Conservation (phyloP, 352 stramenopile species). For the Pythium plurisporium region DNA sequence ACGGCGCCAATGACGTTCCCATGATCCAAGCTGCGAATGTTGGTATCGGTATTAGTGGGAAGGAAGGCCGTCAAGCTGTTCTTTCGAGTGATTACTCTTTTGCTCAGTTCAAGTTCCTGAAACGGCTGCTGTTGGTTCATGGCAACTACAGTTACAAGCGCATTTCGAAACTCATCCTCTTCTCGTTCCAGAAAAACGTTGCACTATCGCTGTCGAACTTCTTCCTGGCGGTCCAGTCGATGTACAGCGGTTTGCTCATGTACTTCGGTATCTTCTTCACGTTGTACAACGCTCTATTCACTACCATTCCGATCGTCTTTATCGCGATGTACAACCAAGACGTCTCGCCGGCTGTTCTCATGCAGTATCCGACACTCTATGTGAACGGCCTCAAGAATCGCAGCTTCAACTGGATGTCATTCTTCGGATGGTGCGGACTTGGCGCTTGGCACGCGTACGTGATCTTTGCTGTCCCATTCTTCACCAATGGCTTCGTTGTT, state of each 20-base stretch:
- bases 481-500: conserved; percentile 75
- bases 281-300: conserved; percentile 88
- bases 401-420: conserved; percentile 88
- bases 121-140: conserved; percentile 69
- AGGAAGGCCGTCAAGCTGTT: conserved; percentile 97
- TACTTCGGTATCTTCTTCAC: conserved; percentile 90
- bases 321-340: conserved; percentile 91
- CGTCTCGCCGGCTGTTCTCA: conserved; percentile 80
- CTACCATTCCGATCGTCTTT: conserved; percentile 85
- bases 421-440: conserved; percentile 82
- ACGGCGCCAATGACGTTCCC: conserved; percentile 88
- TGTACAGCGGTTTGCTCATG: conserved; percentile 87
- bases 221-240: conserved; percentile 74
- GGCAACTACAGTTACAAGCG: conserved; percentile 86
- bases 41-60: conserved; percentile 92
- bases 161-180: conserved; percentile 84
- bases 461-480: conserved; percentile 82
- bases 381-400: conserved; percentile 85
- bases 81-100: conserved; percentile 85
- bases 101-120: conserved; percentile 82
- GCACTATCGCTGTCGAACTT: conserved; percentile 90
- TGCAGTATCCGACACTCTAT: conserved; percentile 88
- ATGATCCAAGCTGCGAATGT: conserved; percentile 91
- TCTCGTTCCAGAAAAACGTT: conserved; percentile 92
- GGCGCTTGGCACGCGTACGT: conserved; percentile 87